Evolutionary conservation across 306 rosid species (phyloP).

Genomic region (Fragaria ananassa): DNA sequence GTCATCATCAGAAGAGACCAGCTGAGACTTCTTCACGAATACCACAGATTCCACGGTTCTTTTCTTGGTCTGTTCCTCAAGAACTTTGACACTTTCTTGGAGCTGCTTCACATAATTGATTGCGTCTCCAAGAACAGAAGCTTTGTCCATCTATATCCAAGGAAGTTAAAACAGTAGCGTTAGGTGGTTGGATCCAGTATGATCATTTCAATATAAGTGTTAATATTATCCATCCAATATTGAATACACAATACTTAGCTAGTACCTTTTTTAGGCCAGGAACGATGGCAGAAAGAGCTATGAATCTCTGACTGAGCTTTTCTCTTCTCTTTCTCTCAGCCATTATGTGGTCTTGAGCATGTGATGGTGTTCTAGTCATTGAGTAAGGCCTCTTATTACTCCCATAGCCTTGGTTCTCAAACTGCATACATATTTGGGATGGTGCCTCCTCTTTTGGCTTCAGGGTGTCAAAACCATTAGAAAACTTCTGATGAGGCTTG

Average conservation of each 20-base stretch:
- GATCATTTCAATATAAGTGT: background rate
- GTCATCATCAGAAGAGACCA: constrained; percentile 33
- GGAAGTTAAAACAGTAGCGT: background rate
- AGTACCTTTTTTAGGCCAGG: constrained; percentile 76
- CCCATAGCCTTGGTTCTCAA: constrained; percentile 21
- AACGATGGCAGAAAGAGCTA: constrained; percentile 72
- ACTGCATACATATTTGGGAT: constrained; percentile 25
- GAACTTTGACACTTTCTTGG: constrained; percentile 42
- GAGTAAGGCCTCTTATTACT: constrained; percentile 36
- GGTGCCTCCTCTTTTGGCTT: constrained; percentile 30
- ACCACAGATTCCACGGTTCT: constrained; percentile 42
- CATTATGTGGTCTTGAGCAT: constrained; percentile 67
- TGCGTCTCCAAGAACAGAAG: constrained; percentile 67
- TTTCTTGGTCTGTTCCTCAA: constrained; percentile 61
- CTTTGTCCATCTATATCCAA: constrained; percentile 60
- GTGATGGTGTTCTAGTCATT: constrained; percentile 29
- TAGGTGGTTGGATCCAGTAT: background rate
- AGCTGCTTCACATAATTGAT: constrained; percentile 62
- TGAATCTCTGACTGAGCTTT: constrained; percentile 71
- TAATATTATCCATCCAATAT: background rate
- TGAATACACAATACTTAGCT: background rate
- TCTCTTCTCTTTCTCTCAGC: constrained; percentile 81
- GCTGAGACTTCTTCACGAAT: constrained; percentile 36
- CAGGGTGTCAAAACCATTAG: constrained; percentile 14
- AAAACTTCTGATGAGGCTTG: constrained; percentile 21